Conservation (phyloP, 768 basidiomycete species). For the Phaeolepiota aurea region DNA sequence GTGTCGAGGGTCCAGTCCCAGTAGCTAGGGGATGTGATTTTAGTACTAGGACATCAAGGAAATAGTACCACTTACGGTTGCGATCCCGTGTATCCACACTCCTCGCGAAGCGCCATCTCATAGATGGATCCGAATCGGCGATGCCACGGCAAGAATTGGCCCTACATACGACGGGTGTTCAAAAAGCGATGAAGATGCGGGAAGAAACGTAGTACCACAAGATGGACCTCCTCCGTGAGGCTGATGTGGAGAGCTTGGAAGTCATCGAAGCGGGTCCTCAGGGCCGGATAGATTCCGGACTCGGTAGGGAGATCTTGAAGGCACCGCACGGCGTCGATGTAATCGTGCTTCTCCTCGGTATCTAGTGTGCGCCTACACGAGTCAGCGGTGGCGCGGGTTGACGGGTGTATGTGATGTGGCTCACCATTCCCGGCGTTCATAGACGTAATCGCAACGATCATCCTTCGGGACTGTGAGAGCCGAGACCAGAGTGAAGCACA, state of each 20-base stretch:
- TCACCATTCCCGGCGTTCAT: background rate
- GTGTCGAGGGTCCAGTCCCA: background rate
- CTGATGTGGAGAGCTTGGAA: slow-evolving; percentile 27
- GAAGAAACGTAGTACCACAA: slow-evolving; percentile 17
- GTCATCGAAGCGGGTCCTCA: slow-evolving; percentile 28
- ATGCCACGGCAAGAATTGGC: slow-evolving; percentile 30
- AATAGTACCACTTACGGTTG: slow-evolving; percentile 19
- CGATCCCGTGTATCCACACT: slow-evolving; percentile 26
- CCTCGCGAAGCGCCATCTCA: slow-evolving; percentile 22
- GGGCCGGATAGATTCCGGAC: slow-evolving; percentile 8
- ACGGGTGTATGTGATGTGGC: background rate
- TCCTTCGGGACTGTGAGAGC: too few relatives aligned
- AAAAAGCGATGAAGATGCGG: slow-evolving; percentile 1
- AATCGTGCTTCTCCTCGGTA: slow-evolving; percentile 16
- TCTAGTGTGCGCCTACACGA: slow-evolving; percentile 20
- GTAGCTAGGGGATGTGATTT: background rate
- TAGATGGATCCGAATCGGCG: slow-evolving; percentile 20
- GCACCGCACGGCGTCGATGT: slow-evolving; percentile 24
- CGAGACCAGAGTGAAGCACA: too few relatives aligned
- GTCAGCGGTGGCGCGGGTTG: background rate
- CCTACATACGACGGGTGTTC: slow-evolving; percentile 17
- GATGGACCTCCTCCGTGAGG: slow-evolving; percentile 19
- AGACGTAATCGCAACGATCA: too few relatives aligned
- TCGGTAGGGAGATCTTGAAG: slow-evolving; percentile 20
- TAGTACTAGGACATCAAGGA: background rate